Evolutionary conservation across 2,329 filamentous ascomycete genomes (phyloP), one percentile per base, ranked within the genome.

Genomic region (Scortechinia acanthostroma): DNA sequence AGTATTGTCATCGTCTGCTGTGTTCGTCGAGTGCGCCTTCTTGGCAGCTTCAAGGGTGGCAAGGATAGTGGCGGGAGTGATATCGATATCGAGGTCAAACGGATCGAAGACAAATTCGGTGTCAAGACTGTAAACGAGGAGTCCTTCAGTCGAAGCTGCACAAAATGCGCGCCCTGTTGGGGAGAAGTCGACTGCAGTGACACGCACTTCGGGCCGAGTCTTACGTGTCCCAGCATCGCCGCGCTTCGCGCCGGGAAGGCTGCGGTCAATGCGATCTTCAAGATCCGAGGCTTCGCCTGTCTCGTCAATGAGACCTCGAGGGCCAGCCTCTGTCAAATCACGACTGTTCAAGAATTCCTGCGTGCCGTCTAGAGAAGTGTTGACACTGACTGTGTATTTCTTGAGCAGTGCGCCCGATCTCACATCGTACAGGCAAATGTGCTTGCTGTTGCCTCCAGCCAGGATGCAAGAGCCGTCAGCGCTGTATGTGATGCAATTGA

Each of bases 321-420:
- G 87, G 1, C 93, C 93, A 14, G 88, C 91, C 66, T 97, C 93
- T 10, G 91, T 96, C 55, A 98, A 76, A 17, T 88, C 73, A 56
- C 85, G 88, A 69, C 89, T 95, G 73, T 95, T 97, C 52, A 98
- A 76, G 63, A 95, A 95, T 61, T 98, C 93, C 58, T 97, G 91
- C 1, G 93, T 98, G 42, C 93, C 93, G 17, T 95, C 91, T 2
- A 98, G 71, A 2, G 91, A 95, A n/a, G 96, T 72, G 63, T 98
- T 98, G 57, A 95, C 80, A 54, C 88, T 95, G 56, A 97, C 91
- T 2, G 91, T 96, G 59, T 86, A 98, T 60, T 96, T 96, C 62
- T 94, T 95, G 46, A 97, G 71, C 10, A 98, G 70, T 1, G 93
- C 89, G 61, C 93, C 90, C 1, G 91, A 95, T 47, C 83, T 82